Evolutionary conservation across 768 basidiomycete species (phyloP), one percentile per base, ranked within the genome.

Genomic region (Mycena indigotica): DNA sequence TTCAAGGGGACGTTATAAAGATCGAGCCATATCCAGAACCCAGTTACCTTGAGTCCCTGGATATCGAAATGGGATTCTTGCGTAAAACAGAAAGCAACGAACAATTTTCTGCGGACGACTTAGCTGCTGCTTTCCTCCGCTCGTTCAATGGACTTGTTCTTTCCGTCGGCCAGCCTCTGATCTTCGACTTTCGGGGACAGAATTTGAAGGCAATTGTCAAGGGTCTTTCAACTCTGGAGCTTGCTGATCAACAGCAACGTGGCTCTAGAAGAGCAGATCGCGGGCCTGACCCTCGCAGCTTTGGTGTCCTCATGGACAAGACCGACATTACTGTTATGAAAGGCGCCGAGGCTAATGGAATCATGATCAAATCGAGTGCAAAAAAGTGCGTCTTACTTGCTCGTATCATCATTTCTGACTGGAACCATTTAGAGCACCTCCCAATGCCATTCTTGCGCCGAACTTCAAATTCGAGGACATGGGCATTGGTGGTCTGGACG

Each of bases 401-500:
- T 23, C 13, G 63, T n/a, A 23, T 46, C 39, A 10, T 55, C 44
- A 53, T 4, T 19, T 30, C 51, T 35, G 49, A 28, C 8, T 40
- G 12, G 49, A 23, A 16, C 41, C 26, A 15, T 51, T 10, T 48
- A 95, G 93, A 65, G 85, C 92, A 0, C 87, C 94, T 4, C 86
- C 95, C 5, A 98, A 98, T 69, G 94, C 97, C 0, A 96, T 99
- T 64, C 82, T 99, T 10, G 88, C 94, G 0, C 94, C 97, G 1
- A 98, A 98, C 74, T 99, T 99, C 84, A 98, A 97, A 73, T 99
- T 99, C 61, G 92, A 96, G 68, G 97, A 99, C 71, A 98, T 99
- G 96, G 97, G 97, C 17, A 98, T 99, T 67, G 97, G 97, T 67
- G 97, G 97, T 67, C 79, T 99, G 29, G 97, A 99, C 71, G 80